These are phyloP conservation scores for Phytophthora sansomeana DNA, from an alignment of 352 stramenopile genomes.

Conservation along the genomic window DNA sequence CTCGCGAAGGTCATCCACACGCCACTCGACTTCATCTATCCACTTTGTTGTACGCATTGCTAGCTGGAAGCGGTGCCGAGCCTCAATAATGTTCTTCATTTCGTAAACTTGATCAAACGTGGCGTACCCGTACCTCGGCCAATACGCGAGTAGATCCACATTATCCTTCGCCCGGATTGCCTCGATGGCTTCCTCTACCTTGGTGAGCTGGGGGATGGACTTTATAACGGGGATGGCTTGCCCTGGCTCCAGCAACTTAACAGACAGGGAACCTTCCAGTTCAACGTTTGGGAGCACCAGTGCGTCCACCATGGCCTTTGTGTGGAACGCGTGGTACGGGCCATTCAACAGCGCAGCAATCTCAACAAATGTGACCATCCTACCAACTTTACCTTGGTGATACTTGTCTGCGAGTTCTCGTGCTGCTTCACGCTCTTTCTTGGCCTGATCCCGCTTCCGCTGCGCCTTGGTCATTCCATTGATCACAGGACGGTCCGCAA, in stretches of 20 bases:
- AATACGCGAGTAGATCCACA: neutral
- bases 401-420: neutral
- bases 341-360: neutral
- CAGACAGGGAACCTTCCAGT: neutral
- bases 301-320: slow-evolving; percentile 1
- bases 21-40: neutral
- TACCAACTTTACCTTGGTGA: neutral
- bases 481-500: neutral
- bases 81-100: neutral
- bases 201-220: neutral
- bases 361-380: neutral
- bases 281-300: neutral
- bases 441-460: neutral
- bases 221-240: neutral
- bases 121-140: neutral
- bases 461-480: neutral
- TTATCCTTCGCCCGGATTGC: neutral
- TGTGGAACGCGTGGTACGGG: neutral
- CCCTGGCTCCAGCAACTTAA: neutral
- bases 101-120: neutral
- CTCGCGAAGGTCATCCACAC: neutral
- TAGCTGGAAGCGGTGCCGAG: neutral
- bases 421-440: neutral
- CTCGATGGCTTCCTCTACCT: neutral
- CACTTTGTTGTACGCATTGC: neutral